Conservation (phyloP, 257 asterid species). For the Solanum infundibuliforme region DNA sequence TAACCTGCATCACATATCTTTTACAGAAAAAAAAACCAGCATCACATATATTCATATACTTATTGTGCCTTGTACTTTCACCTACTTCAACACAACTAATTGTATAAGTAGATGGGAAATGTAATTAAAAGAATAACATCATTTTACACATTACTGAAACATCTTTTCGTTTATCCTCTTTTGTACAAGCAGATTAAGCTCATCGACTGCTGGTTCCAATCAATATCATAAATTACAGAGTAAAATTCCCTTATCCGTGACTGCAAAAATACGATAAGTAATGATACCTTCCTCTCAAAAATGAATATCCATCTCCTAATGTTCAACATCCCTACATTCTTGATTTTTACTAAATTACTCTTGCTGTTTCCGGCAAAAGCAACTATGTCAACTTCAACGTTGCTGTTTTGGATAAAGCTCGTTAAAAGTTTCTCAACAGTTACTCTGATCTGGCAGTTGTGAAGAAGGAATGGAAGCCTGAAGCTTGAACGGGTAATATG, state of each 20-base stretch:
- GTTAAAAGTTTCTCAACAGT: background rate
- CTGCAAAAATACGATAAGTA: background rate
- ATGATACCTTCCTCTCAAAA: background rate
- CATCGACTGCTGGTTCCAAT: background rate
- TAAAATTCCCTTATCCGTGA: background rate
- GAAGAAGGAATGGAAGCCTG: constrained; percentile 90
- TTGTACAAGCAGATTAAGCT: background rate
- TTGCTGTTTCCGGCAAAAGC: background rate
- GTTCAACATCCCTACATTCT: background rate
- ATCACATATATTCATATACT: background rate
- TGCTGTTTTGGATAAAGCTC: background rate
- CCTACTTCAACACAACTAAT: background rate
- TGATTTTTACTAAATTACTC: background rate
- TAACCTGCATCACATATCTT: background rate
- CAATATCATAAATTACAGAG: background rate
- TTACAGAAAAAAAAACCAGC: background rate
- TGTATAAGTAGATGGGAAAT: background rate
- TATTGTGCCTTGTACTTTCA: background rate
- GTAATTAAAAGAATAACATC: background rate
- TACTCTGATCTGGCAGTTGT: constrained; percentile 64
- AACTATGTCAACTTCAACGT: background rate
- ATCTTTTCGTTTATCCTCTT: background rate
- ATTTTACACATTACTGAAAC: background rate
- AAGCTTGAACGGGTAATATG: constrained; percentile 94
- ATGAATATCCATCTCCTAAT: background rate